Evolutionary conservation across 495 filamentous ascomycete genomes (phyloP), one percentile per base, ranked within the genome.

Genomic region (Neurospora discreta): DNA sequence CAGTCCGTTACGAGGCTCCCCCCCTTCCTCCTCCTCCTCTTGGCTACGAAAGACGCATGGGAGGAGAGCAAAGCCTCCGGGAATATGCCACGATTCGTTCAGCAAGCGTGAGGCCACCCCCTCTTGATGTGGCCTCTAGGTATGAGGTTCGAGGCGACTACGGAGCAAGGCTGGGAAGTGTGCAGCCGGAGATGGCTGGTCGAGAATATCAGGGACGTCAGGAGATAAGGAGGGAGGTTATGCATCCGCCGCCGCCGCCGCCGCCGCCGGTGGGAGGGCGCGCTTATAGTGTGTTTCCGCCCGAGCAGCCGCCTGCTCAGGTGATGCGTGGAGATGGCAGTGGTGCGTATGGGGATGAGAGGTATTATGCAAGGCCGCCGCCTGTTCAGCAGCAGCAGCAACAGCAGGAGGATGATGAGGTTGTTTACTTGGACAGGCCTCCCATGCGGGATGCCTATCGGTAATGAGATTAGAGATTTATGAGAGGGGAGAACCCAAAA

Each of bases 1-100:
- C 80, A 39, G 72, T 83, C 39, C 85, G 87, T 42, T 90, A 91
- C 74, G 87, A 90, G 72, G 77, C 84, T 40, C 23, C 42, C n/a
- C 30, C 52, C 13, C 75, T 77, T 18, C 69, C 84, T 40, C 15
- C 42, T 33, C 30, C 52, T n/a, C 75, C 78, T 18, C 69, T 71
- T 33, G 71, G 69, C 26, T 84, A 84, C 69, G 77, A 85, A 71
- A 83, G 87, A 39, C 83, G 86, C 70, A 80, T 87, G 42, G 84
- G 84, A 16, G 87, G 88, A 1, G 83, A 78, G 23, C 40, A 26
- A 6, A 36, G 68, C 26, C 7, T 70, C 3, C 67, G 74, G 18
- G 78, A 82, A 26, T 80, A 80, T 60, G 74, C 71, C 3, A 73
- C 77, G 9, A 46, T 74, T 36, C 74, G 76, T 16, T 75, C 77